A percentile compares a stretch with the other conserved stretches of the same genome.
These are phyloP conservation scores for Aspergillus quadrilineatus DNA, from an alignment of 2,329 filamentous ascomycete genomes.

Conservation along the genomic window DNA sequence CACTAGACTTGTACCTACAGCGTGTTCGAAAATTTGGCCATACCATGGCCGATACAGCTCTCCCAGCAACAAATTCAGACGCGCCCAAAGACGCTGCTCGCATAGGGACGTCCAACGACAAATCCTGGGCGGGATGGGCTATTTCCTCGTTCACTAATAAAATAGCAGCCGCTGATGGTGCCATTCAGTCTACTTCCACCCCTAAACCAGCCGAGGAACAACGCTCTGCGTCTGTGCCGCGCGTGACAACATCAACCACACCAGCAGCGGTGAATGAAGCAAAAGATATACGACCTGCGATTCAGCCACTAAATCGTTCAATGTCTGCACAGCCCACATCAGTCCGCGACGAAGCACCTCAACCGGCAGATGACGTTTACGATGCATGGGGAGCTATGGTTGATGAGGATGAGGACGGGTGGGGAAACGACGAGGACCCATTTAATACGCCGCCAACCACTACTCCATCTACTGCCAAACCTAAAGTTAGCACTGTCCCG, in stretches of 20 bases:
- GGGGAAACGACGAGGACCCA: constrained; percentile 47
- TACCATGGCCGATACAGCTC: constrained; percentile 74
- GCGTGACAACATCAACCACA: constrained; percentile 35
- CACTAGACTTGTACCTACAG: constrained; percentile 79
- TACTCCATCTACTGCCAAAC: constrained; percentile 27
- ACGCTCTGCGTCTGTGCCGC: constrained; percentile 52
- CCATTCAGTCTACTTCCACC: constrained; percentile 68
- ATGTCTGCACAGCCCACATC: constrained; percentile 42
- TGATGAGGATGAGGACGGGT: constrained; percentile 55
- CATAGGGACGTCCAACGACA: constrained; percentile 73
- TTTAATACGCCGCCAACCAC: constrained; percentile 35
- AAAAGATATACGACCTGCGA: constrained; percentile 27
- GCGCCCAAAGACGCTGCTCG: constrained; percentile 57
- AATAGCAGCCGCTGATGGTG: constrained; percentile 75
- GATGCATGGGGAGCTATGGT: constrained; percentile 73
- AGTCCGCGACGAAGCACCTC: constrained; percentile 48
- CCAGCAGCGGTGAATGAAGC: constrained; percentile 24
- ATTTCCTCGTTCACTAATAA: constrained; percentile 99
- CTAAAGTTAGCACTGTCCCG: constrained; percentile 46
- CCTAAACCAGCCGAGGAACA: constrained; percentile 44
- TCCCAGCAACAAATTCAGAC: constrained; percentile 63
- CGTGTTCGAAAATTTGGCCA: constrained; percentile 76
- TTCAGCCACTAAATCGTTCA: constrained; percentile 35
- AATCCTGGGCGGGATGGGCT: constrained; percentile 91
- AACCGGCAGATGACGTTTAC: constrained; percentile 59